Evolutionary conservation across 352 stramenopile genomes (phyloP).

Genomic region (Plasmopara muralis): DNA sequence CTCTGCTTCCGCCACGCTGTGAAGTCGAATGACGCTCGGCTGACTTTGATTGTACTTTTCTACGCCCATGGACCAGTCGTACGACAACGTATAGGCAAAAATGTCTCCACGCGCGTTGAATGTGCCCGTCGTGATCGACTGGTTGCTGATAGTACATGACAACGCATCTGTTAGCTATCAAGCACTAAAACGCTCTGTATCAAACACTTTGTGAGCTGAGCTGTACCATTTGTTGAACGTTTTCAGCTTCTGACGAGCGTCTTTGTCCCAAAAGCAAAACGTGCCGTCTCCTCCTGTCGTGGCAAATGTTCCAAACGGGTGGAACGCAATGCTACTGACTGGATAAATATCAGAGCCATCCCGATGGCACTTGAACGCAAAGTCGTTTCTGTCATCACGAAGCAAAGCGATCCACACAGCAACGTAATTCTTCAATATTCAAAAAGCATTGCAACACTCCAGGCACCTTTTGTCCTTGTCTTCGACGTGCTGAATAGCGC

Average conservation of each 20-base stretch:
- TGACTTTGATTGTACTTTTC: constrained; percentile 83
- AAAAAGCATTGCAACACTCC: not conserved
- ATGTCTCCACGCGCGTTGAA: constrained; percentile 93
- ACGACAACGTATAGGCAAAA: constrained; percentile 94
- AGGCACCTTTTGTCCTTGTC: constrained; percentile 64
- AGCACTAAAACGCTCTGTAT: not conserved
- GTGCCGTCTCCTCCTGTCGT: constrained; percentile 93
- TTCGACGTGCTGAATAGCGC: constrained; percentile 86
- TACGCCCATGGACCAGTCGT: constrained; percentile 95
- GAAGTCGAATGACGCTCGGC: constrained; percentile 90
- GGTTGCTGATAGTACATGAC: constrained; percentile 41
- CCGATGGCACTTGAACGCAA: constrained; percentile 91
- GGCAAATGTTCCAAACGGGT: constrained; percentile 93
- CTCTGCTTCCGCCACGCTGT: constrained; percentile 89
- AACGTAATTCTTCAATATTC: not conserved
- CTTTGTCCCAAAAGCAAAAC: constrained; percentile 98
- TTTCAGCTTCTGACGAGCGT: constrained; percentile 96
- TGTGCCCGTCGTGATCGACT: constrained; percentile 86
- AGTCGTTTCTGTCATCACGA: constrained; percentile 51
- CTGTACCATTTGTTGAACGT: constrained; percentile 67
- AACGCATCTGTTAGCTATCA: not conserved
- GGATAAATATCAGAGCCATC: constrained; percentile 83
- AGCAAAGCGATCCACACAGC: not conserved
- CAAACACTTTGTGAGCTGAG: constrained; percentile 27
- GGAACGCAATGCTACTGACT: constrained; percentile 88